phyloP scores from a whole-genome alignment of 2,329 filamentous ascomycete genomes.

The Podosphaera aphanis region DNA sequence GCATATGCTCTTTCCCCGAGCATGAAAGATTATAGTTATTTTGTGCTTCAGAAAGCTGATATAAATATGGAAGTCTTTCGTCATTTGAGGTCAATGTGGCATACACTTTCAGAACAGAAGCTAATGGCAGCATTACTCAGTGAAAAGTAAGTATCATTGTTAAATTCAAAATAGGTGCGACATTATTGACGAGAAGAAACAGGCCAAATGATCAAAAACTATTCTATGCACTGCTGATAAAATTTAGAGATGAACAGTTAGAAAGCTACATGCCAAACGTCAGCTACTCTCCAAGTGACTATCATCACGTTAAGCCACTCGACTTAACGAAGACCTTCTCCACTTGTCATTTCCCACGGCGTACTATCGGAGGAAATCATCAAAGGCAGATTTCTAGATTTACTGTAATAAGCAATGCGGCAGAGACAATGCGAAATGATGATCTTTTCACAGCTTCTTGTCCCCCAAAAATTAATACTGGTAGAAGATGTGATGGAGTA shows the following conservation, averaged over 20 bases:
- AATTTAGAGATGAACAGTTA: slow-evolving; percentile 61
- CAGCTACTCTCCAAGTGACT: slow-evolving; percentile 72
- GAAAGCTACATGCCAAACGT: slow-evolving; percentile 70
- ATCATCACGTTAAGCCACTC: slow-evolving; percentile 49
- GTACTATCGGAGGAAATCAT: slow-evolving; percentile 22
- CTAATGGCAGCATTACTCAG: slow-evolving; percentile 45
- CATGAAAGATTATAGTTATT: slow-evolving; percentile 36
- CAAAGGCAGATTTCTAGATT: slow-evolving; percentile 34
- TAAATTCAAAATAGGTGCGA: background rate
- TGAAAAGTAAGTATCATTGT: slow-evolving; percentile 29
- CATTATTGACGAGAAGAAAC: background rate
- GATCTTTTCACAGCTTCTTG: slow-evolving; percentile 50
- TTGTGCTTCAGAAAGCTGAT: slow-evolving; percentile 35
- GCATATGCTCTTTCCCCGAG: slow-evolving; percentile 28
- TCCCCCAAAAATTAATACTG: slow-evolving; percentile 20
- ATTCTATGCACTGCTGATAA: slow-evolving; percentile 68
- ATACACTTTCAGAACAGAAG: slow-evolving; percentile 53
- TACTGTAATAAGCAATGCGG: slow-evolving; percentile 37
- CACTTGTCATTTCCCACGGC: slow-evolving; percentile 33
- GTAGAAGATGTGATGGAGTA: slow-evolving; percentile 19
- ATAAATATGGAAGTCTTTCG: slow-evolving; percentile 64
- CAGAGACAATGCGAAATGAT: slow-evolving; percentile 44
- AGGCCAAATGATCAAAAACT: slow-evolving; percentile 77
- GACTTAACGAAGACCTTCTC: slow-evolving; percentile 36
- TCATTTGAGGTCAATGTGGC: slow-evolving; percentile 78